Evolutionary conservation across 768 basidiomycete species (phyloP).

Genomic region (Boletus subcaerulescens): DNA sequence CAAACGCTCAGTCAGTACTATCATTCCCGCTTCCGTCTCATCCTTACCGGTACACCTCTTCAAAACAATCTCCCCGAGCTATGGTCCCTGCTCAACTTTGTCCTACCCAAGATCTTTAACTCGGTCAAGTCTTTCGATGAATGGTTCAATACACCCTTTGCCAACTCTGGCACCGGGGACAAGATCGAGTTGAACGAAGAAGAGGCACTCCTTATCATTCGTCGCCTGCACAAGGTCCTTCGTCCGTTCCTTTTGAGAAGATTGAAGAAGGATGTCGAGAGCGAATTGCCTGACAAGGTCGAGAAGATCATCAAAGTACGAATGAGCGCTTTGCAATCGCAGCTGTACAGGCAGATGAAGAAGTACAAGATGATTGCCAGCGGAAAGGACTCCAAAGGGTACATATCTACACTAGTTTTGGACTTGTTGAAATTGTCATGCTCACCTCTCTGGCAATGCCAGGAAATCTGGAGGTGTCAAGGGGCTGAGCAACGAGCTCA

Average conservation of each 20-base stretch:
- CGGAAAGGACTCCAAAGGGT: constrained; percentile 76
- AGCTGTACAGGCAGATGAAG: constrained; percentile 97
- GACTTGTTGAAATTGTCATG: background rate
- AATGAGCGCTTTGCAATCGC: constrained; percentile 89
- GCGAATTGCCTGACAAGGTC: constrained; percentile 93
- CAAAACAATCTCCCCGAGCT: constrained; percentile 97
- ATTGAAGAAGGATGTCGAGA: constrained; percentile 96
- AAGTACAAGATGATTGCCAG: constrained; percentile 96
- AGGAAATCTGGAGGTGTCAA: constrained; percentile 80
- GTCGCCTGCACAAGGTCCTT: constrained; percentile 93
- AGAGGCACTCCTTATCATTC: constrained; percentile 96
- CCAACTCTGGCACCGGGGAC: constrained; percentile 95
- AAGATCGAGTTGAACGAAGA: constrained; percentile 99
- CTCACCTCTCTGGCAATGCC: constrained; percentile 5
- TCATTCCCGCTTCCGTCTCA: constrained; percentile 88
- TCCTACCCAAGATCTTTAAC: constrained; percentile 94
- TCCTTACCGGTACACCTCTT: constrained; percentile 92
- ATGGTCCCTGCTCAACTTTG: constrained; percentile 95
- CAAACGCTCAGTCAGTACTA: constrained; percentile 92
- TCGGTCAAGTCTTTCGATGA: constrained; percentile 99
- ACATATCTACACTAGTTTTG: constrained; percentile 18
- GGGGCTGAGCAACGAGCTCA: constrained; percentile 90
- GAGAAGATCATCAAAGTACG: constrained; percentile 97
- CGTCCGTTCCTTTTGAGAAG: constrained; percentile 90
- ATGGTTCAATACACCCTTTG: constrained; percentile 99